Evolutionary conservation across 1,284 basidiomycete species (phyloP).

Genomic region (Coniferiporia sulphurascens): DNA sequence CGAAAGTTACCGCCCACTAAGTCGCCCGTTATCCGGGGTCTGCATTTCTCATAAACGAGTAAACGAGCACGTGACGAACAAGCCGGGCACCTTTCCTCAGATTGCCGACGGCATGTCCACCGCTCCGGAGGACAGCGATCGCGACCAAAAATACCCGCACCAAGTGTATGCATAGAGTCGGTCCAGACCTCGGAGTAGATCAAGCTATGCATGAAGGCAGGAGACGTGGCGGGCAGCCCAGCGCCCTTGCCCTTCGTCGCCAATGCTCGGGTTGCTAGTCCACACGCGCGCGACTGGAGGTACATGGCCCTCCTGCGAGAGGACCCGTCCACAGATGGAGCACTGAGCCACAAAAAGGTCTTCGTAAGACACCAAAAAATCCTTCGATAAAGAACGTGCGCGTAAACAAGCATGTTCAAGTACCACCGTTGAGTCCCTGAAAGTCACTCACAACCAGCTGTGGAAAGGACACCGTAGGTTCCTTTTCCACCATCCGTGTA

Average conservation of each 20-base stretch:
- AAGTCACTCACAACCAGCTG: constrained; percentile 38
- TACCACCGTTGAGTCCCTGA: not conserved
- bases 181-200: not conserved
- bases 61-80: too few species aligned
- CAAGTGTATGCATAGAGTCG: not conserved
- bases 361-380: constrained; percentile 10
- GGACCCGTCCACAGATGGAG: constrained; percentile 50
- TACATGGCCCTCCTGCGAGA: constrained; percentile 62
- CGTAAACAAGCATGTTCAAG: not conserved
- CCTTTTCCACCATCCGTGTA: constrained; percentile 48
- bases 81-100: too few species aligned
- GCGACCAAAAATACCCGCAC: too few species aligned
- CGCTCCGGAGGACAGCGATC: too few species aligned
- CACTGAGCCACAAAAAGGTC: constrained; percentile 40
- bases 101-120: too few species aligned
- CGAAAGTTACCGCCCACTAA: too few species aligned
- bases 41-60: too few species aligned
- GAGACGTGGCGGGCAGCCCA: constrained; percentile 54
- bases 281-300: constrained; percentile 64
- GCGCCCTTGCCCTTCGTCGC: constrained; percentile 27
- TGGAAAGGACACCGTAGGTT: constrained; percentile 47
- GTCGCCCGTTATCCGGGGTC: too few species aligned
- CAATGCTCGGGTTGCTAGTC: constrained; percentile 29
- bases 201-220: constrained; percentile 35
- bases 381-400: not conserved